Conservation (phyloP, 139 green algal species). For the Picochlorum sp. region DNA sequence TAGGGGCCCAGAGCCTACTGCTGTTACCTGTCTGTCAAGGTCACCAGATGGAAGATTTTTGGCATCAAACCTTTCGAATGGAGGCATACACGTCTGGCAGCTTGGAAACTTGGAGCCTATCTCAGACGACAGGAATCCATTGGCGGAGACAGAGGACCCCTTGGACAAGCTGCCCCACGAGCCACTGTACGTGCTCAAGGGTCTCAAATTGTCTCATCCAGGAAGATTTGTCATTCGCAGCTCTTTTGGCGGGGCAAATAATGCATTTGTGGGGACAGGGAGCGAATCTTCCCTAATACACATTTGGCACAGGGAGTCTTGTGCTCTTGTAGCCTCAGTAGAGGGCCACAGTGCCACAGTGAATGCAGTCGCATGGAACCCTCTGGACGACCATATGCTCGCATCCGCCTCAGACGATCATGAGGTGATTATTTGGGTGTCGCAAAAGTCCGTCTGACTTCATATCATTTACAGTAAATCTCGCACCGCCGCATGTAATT, state of each 20-base stretch:
- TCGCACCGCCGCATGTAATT: too few relatives aligned
- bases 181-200: conserved; percentile 10
- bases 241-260: conserved; percentile 65
- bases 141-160: not conserved
- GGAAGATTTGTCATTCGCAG: conserved; percentile 74
- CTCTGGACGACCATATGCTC: conserved; percentile 54
- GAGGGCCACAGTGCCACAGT: conserved; percentile 64
- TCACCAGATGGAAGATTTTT: conserved; percentile 49
- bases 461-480: too few relatives aligned
- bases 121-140: not conserved
- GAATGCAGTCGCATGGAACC: conserved; percentile 84
- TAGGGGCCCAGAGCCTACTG: conserved; percentile 13
- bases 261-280: conserved; percentile 70
- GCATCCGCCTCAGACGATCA: conserved; percentile 25
- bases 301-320: conserved; percentile 68
- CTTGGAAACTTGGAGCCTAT: conserved; percentile 9
- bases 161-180: conserved; percentile 5
- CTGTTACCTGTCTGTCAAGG: conserved; percentile 42
- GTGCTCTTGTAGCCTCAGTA: conserved; percentile 62
- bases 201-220: not conserved
- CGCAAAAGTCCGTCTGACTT: not conserved
- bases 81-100: conserved; percentile 24
- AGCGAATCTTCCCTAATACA: conserved; percentile 56
- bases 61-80: conserved; percentile 35
- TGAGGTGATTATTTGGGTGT: conserved; percentile 23